Percentiles rank a stretch among this genome's conserved stretches.
These are phyloP conservation scores for Botrytis fragariae DNA, from an alignment of 2,329 filamentous ascomycete species.

Conservation along the genomic window DNA sequence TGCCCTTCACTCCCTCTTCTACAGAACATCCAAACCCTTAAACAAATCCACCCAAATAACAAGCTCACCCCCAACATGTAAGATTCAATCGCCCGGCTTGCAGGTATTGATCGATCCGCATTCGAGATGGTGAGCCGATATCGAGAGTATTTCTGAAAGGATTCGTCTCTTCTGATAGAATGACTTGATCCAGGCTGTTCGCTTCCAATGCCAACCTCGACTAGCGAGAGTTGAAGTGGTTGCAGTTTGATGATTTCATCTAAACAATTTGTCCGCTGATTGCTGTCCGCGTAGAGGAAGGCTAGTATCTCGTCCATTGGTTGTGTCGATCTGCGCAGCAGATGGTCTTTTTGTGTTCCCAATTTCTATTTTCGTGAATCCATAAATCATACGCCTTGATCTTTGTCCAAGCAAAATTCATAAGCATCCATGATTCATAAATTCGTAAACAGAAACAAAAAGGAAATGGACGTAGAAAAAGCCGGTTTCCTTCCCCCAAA, in stretches of 20 bases:
- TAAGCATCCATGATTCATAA: slow-evolving; percentile 25
- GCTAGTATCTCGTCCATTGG: slow-evolving; percentile 26
- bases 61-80: not conserved
- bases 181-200: slow-evolving; percentile 7
- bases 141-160: not conserved
- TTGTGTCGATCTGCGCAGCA: slow-evolving; percentile 20
- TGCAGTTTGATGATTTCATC: slow-evolving; percentile 25
- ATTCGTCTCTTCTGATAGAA: not conserved
- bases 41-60: not conserved
- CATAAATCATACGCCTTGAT: slow-evolving; percentile 26
- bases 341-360: slow-evolving; percentile 16
- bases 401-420: slow-evolving; percentile 26
- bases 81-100: slow-evolving; percentile 7
- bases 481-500: slow-evolving; percentile 4
- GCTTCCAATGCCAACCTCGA: slow-evolving; percentile 8
- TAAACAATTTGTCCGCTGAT: slow-evolving; percentile 11
- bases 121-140: slow-evolving; percentile 1
- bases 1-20: slow-evolving; percentile 17
- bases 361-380: slow-evolving; percentile 24
- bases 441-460: slow-evolving; percentile 23
- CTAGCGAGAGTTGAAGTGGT: slow-evolving; percentile 28
- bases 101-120: slow-evolving; percentile 10
- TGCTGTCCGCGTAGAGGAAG: slow-evolving; percentile 7
- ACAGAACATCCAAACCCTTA: not conserved
- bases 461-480: slow-evolving; percentile 34